phyloP scores from a whole-genome alignment of 768 basidiomycete genomes.

The Tephrocybe sp. region DNA sequence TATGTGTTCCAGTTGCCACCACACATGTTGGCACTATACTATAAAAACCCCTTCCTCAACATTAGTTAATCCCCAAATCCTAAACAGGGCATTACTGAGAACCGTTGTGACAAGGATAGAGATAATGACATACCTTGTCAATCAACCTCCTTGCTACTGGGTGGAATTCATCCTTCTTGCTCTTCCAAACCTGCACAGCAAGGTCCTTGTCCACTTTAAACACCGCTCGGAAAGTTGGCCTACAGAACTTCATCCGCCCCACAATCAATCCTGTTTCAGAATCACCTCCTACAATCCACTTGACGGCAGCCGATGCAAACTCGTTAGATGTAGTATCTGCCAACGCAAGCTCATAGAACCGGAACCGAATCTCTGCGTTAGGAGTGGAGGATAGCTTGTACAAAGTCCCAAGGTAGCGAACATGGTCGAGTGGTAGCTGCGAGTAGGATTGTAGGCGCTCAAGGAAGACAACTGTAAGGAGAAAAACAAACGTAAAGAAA shows the following conservation, averaged over 20 bases:
- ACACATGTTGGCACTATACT: too few relatives aligned
- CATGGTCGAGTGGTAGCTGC: constrained; percentile 59
- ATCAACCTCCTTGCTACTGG: constrained; percentile 76
- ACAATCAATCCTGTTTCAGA: constrained; percentile 57
- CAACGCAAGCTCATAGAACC: constrained; percentile 77
- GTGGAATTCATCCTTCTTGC: constrained; percentile 59
- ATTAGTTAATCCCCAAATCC: too few relatives aligned
- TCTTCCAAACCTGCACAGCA: constrained; percentile 50
- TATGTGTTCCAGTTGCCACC: too few relatives aligned
- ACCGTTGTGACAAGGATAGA: neutral
- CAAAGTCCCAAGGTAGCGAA: constrained; percentile 61
- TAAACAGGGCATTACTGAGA: too few relatives aligned
- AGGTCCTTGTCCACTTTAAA: constrained; percentile 51
- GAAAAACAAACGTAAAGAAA: neutral
- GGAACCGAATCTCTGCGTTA: constrained; percentile 77
- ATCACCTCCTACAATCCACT: constrained; percentile 71
- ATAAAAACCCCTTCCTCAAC: too few relatives aligned
- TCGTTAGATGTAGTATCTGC: constrained; percentile 50
- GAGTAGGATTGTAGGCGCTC: constrained; percentile 69
- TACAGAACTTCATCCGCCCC: constrained; percentile 86
- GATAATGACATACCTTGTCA: constrained; percentile 54
- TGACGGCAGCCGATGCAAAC: constrained; percentile 54
- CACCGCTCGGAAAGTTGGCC: constrained; percentile 62
- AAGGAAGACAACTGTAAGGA: constrained; percentile 71
- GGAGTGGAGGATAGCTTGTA: constrained; percentile 46